Conservation (phyloP, 2,329 filamentous ascomycete genomes). For the Coniochaeta ligniaria region DNA sequence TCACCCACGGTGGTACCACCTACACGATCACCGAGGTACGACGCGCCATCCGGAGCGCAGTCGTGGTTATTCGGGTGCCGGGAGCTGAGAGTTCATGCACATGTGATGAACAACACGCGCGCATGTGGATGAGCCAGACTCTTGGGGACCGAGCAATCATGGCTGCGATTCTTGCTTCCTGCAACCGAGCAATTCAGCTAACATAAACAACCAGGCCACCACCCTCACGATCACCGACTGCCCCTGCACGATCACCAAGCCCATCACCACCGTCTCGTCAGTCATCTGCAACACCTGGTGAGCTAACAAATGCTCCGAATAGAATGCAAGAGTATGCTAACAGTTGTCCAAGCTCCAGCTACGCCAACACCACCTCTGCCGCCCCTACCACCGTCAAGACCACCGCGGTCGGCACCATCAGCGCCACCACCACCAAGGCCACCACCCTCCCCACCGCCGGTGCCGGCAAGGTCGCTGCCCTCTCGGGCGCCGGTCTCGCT, state of each 20-base stretch:
- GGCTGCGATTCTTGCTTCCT: background rate
- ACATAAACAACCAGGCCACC: constrained; percentile 39
- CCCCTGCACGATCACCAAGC: constrained; percentile 61
- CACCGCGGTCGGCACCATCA: constrained; percentile 20
- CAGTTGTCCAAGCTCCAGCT: constrained; percentile 16
- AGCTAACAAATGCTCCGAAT: constrained; percentile 10
- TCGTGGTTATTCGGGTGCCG: background rate
- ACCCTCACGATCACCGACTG: constrained; percentile 66
- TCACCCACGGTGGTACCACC: constrained; percentile 58
- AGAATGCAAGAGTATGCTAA: constrained; percentile 5
- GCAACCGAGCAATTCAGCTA: constrained; percentile 5
- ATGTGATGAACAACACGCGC: background rate
- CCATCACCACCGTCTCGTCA: constrained; percentile 43
- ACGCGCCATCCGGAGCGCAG: background rate
- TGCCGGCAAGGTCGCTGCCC: constrained; percentile 47
- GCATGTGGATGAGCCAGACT: background rate
- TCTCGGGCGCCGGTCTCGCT: constrained; percentile 53
- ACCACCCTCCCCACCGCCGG: constrained; percentile 40
- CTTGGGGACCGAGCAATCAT: background rate
- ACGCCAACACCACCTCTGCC: constrained; percentile 30
- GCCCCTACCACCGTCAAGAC: constrained; percentile 21
- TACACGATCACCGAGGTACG: constrained; percentile 60
- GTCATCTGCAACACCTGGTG: constrained; percentile 50
- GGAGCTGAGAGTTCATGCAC: background rate
- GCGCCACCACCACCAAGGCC: constrained; percentile 21